Percentiles rank a stretch among this genome's conserved stretches.
Evolutionary conservation across 208 protist genomes (phyloP).

Genomic region (Trypanosoma scelopori): DNA sequence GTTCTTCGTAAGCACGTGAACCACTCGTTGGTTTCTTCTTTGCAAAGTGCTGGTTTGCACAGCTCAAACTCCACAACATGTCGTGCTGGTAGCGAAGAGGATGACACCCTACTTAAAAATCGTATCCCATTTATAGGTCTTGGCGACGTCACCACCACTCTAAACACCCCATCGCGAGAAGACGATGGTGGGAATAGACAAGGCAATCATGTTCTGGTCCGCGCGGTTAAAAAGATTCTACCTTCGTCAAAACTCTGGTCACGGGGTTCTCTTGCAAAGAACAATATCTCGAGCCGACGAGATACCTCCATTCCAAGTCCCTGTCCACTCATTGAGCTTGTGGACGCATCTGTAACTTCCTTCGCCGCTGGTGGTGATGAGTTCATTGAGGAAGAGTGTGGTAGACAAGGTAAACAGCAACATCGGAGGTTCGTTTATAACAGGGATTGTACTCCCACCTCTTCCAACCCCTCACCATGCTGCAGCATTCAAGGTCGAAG

Average conservation of each 20-base stretch:
- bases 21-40: slow-evolving; percentile 3
- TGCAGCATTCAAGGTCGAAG: no score
- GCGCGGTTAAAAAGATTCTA: no score
- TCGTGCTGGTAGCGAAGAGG: neutral
- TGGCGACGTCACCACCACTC: neutral
- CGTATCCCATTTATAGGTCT: neutral
- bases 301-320: neutral
- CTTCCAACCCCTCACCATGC: no score
- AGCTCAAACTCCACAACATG: slow-evolving; percentile 2
- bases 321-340: neutral
- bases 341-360: neutral
- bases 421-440: neutral
- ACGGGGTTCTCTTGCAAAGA: neutral
- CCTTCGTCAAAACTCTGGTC: neutral
- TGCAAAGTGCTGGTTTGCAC: neutral
- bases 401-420: neutral
- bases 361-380: neutral
- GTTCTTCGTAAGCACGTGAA: slow-evolving; percentile 27
- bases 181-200: neutral
- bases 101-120: neutral
- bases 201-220: neutral
- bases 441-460: neutral
- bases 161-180: neutral
- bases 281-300: neutral
- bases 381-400: neutral